phyloP scores from a whole-genome alignment of 2,329 filamentous ascomycete genomes.

The Penicillium sp. region DNA sequence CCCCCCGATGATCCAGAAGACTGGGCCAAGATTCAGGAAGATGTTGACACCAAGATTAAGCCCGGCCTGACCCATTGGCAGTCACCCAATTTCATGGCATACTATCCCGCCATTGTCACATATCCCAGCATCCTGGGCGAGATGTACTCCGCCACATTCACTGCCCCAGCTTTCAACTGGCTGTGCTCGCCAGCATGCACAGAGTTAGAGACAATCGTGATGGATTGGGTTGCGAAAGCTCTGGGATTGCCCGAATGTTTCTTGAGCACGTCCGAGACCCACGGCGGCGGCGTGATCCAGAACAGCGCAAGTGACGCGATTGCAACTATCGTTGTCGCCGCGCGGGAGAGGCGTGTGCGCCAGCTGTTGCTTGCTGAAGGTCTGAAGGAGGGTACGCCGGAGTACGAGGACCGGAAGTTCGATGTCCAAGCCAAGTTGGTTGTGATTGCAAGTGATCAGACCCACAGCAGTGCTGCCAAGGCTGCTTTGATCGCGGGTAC shows the following conservation, averaged over 20 bases:
- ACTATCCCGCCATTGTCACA: slow-evolving; percentile 79
- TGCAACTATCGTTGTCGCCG: slow-evolving; percentile 81
- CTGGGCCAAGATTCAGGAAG: slow-evolving; percentile 77
- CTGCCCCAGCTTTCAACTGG: slow-evolving; percentile 94
- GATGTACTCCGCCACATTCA: slow-evolving; percentile 87
- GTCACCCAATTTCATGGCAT: slow-evolving; percentile 91
- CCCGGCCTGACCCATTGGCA: slow-evolving; percentile 95
- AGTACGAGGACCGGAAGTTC: slow-evolving; percentile 68
- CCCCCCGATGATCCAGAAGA: slow-evolving; percentile 64
- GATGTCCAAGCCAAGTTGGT: slow-evolving; percentile 70
- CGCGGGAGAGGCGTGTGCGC: slow-evolving; percentile 73
- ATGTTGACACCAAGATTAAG: slow-evolving; percentile 82
- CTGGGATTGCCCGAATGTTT: slow-evolving; percentile 72
- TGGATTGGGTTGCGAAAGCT: slow-evolving; percentile 85
- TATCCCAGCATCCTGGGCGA: slow-evolving; percentile 87
- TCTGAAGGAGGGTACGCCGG: slow-evolving; percentile 48
- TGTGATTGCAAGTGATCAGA: slow-evolving; percentile 73
- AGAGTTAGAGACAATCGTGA: slow-evolving; percentile 86
- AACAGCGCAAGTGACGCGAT: slow-evolving; percentile 86
- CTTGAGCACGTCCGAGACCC: slow-evolving; percentile 63
- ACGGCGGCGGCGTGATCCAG: slow-evolving; percentile 89
- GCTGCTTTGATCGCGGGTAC: slow-evolving; percentile 82
- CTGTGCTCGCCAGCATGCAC: slow-evolving; percentile 89
- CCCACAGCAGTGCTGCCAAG: slow-evolving; percentile 84
- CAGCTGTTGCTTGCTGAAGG: slow-evolving; percentile 56